phyloP scores from a whole-genome alignment of 2,329 filamentous ascomycete genomes.

The Pyrenochaeta sp. region DNA sequence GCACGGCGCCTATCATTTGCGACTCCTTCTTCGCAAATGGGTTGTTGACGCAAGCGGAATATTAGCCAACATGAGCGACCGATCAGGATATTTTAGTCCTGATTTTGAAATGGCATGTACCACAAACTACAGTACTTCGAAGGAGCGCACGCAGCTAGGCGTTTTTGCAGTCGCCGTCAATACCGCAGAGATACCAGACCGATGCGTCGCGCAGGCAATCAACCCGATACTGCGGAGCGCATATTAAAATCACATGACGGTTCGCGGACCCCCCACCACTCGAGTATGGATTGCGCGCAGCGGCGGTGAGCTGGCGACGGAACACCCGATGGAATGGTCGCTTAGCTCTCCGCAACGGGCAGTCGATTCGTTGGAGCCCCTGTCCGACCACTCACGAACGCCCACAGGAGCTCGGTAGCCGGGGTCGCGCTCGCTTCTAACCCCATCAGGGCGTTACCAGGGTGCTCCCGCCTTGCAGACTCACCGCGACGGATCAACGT shows the following conservation, averaged over 20 bases:
- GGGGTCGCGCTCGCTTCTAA: conserved; percentile 18
- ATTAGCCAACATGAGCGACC: conserved; percentile 6
- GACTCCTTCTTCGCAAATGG: conserved; percentile 2
- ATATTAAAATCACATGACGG: conserved; percentile 23
- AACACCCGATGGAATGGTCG: conserved; percentile 23
- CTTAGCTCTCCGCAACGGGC: conserved; percentile 18
- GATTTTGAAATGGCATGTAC: too few species aligned
- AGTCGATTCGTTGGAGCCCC: conserved; percentile 12
- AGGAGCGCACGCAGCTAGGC: conserved; percentile 16
- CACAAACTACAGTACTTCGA: too few species aligned
- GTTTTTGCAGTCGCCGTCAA: conserved; percentile 22
- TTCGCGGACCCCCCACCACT: conserved; percentile 14
- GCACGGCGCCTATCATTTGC: conserved; percentile 15
- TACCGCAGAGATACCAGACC: conserved; percentile 6
- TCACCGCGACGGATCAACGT: conserved; percentile 29
- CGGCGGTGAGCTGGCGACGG: conserved; percentile 31
- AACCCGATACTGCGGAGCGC: conserved; percentile 13
- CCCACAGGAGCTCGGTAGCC: conserved; percentile 15
- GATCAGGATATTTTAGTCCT: conserved; percentile 9
- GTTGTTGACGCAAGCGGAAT: conserved; percentile 6
- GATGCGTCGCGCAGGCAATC: conserved; percentile 2
- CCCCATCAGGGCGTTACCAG: conserved; percentile 19
- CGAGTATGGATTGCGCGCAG: conserved; percentile 20
- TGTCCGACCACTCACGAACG: conserved; percentile 20
- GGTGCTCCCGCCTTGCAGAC: conserved; percentile 21